A percentile compares a stretch with the other conserved stretches of the same genome.
Evolutionary conservation across 371 early-diverging fungal species (phyloP).

Genomic region (Entomophthora muscae): DNA sequence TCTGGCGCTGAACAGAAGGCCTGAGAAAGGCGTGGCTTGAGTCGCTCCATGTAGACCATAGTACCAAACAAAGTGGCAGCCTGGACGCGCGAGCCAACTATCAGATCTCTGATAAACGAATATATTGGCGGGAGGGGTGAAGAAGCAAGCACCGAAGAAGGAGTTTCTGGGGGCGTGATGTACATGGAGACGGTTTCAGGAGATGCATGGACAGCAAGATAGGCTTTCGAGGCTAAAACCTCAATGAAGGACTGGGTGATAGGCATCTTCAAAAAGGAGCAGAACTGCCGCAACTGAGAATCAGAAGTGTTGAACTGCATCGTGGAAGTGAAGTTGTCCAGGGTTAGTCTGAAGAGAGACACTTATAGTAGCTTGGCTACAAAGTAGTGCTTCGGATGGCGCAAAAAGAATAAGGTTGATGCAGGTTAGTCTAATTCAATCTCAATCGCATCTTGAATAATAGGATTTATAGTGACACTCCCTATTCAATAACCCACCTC

Average conservation of each 20-base stretch:
- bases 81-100: constrained; percentile 31
- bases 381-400: background rate
- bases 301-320: background rate
- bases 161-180: background rate
- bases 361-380: background rate
- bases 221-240: background rate
- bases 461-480: background rate
- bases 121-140: constrained; percentile 15
- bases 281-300: background rate
- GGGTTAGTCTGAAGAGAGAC: background rate
- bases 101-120: constrained; percentile 28
- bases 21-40: constrained; percentile 13
- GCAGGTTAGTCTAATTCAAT: background rate
- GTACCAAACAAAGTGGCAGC: constrained; percentile 33
- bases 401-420: background rate
- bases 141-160: background rate
- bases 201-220: background rate
- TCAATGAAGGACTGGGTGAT: constrained; percentile 2
- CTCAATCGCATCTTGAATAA: background rate
- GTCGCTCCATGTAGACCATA: constrained; percentile 30
- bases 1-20: background rate
- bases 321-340: background rate
- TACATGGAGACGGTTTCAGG: background rate
- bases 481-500: too few relatives aligned
- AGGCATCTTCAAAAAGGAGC: constrained; percentile 3